phyloP scores from a whole-genome alignment of 352 stramenopile species.

The Plasmopara viticola region DNA sequence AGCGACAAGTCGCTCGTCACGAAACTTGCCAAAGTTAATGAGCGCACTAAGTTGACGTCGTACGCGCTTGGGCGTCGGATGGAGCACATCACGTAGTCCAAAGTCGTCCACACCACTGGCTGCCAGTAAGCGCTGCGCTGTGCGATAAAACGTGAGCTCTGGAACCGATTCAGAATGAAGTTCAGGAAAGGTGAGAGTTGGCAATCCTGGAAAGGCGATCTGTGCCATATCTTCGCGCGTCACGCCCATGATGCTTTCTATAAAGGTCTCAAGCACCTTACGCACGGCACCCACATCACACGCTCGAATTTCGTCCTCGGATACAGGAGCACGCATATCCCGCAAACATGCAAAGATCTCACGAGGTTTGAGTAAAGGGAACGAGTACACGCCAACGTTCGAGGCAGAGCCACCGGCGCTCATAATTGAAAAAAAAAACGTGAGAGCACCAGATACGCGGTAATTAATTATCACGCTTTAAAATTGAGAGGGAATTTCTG shows the following conservation, averaged over 20 bases:
- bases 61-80: constrained; percentile 87
- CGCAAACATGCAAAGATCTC: constrained; percentile 91
- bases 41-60: constrained; percentile 91
- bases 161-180: constrained; percentile 92
- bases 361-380: constrained; percentile 90
- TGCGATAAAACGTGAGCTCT: constrained; percentile 90
- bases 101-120: constrained; percentile 94
- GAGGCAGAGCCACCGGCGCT: neutral
- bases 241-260: constrained; percentile 87
- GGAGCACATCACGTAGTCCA: constrained; percentile 86
- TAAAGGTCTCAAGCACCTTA: constrained; percentile 86
- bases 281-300: constrained; percentile 68
- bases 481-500: no score
- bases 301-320: constrained; percentile 83
- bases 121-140: constrained; percentile 84
- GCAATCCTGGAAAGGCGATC: constrained; percentile 79
- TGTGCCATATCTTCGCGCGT: constrained; percentile 89
- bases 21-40: constrained; percentile 97
- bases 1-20: constrained; percentile 86
- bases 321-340: constrained; percentile 87
- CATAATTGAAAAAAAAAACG: neutral
- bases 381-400: constrained; percentile 50
- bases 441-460: no score
- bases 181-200: constrained; percentile 83
- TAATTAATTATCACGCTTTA: no score